Evolutionary conservation across 495 filamentous ascomycete genomes (phyloP).

Genomic region (Bryoglossum gracile): DNA sequence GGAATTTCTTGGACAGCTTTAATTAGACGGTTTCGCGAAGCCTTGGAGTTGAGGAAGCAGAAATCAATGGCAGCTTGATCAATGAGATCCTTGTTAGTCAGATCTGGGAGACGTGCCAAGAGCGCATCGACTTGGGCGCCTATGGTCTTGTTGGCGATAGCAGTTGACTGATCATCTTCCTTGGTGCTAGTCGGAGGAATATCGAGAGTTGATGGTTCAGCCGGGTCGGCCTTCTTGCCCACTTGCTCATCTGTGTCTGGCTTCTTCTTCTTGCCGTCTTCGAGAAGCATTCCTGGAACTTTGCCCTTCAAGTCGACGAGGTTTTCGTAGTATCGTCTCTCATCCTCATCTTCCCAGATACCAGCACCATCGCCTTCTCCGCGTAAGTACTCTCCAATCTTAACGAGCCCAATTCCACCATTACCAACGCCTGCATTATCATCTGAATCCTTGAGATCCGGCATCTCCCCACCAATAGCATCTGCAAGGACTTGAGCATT

Average conservation of each 20-base stretch:
- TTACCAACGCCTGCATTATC: conserved; percentile 50
- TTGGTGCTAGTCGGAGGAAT: conserved; percentile 25
- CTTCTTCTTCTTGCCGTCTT: conserved; percentile 96
- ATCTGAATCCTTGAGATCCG: conserved; percentile 78
- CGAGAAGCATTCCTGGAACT: conserved; percentile 85
- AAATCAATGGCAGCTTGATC: conserved; percentile 93
- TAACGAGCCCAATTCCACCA: conserved; percentile 84
- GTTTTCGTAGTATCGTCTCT: conserved; percentile 96
- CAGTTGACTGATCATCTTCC: conserved; percentile 81
- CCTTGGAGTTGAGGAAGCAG: conserved; percentile 97
- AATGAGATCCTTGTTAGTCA: conserved; percentile 84
- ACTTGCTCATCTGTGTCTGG: conserved; percentile 57
- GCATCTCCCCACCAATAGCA: conserved; percentile 87
- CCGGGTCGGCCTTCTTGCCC: conserved; percentile 46
- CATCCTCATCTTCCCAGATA: conserved; percentile 99
- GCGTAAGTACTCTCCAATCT: conserved; percentile 86
- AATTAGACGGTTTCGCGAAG: conserved; percentile 85
- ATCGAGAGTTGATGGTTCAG: conserved; percentile 31
- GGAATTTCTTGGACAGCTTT: conserved; percentile 93
- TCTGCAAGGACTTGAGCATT: conserved; percentile 92
- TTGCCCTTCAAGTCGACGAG: conserved; percentile 91
- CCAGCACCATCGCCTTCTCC: conserved; percentile 88
- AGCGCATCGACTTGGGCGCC: conserved; percentile 94
- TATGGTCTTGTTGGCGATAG: conserved; percentile 95
- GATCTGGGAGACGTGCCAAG: conserved; percentile 76